Base-by-base conservation (phyloP, 148 eudicot species). In the Vaccinium corymbosum region DNA sequence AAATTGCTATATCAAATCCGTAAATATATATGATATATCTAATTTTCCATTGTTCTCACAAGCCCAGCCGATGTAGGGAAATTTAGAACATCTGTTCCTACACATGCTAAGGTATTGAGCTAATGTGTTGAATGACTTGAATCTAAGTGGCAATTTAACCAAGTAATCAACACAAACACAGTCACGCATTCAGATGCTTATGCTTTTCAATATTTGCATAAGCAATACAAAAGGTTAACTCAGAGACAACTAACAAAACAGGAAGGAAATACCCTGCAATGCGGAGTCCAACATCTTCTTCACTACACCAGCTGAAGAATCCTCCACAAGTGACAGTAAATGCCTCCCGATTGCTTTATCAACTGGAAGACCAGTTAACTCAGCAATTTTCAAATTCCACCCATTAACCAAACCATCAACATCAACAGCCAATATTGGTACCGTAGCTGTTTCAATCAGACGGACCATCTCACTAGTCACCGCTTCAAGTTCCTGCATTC, bases 391-490 rank as follows among this genome's bases (percentile, higher is more conserved):
- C 9, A 92, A 87, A 87, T 96, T 96, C 99, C 99, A 96, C 3
- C 99, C 99, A 86, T 96, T 94, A 20, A 96, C 86, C 49, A 85
- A 68, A 32, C 98, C 97, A 87, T 94, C 93, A 53, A 77, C 88
- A 88, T 94, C 99, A 86, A 96, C 94, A 0, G 99, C 99, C 79
- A 96, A 89, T 57, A 96, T 96, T 19, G 99, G 99, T 9, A 92
- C 99, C 0, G 93, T 89, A 17, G 99, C 99, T 19, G 99, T 96
- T 84, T 96, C 99, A 82, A 96, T 96, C 91, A 96, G 66, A 38
- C 98, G 90, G n/a, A 94, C 95, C 99, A 96, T 96, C 92, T 94
- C 99, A 85, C 93, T 83, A 1, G 99, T 94, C 81, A 96, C 93
- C 0, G 95, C 93, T 82, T 92, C 94, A 16, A 96, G 90, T 85